These are phyloP conservation scores for Moricandia moricandioides DNA, from an alignment of 345 rosid genomes.

Conservation along the genomic window DNA sequence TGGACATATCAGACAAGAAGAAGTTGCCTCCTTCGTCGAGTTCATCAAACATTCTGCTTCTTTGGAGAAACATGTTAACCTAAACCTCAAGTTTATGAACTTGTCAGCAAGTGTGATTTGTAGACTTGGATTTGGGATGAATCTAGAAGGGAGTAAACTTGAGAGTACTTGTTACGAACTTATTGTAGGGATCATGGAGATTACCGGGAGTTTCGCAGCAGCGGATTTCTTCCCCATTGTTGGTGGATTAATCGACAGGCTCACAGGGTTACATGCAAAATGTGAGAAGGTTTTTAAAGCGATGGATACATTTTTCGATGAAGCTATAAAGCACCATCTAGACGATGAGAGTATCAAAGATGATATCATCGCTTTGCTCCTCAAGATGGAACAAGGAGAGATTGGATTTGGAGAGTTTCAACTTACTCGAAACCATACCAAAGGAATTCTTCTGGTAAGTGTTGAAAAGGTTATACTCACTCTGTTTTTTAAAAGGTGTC, in stretches of 20 bases:
- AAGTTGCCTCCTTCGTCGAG: background rate
- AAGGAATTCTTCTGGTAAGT: background rate
- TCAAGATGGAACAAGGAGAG: background rate
- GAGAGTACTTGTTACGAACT: background rate
- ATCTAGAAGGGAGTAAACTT: background rate
- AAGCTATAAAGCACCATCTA: background rate
- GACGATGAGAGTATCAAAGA: background rate
- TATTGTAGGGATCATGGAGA: background rate
- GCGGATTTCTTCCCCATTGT: background rate
- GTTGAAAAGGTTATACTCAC: too few relatives aligned
- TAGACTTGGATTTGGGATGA: background rate
- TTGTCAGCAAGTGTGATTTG: background rate
- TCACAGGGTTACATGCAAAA: background rate
- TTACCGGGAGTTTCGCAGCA: background rate
- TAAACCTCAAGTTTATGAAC: background rate
- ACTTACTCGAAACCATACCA: background rate
- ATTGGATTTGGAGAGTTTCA: background rate
- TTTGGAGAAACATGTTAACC: background rate
- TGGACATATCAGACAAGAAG: background rate
- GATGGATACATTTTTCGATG: background rate
- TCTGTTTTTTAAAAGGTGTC: too few relatives aligned
- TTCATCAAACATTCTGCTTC: background rate
- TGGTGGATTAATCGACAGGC: background rate
- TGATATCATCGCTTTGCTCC: background rate
- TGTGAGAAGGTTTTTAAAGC: background rate